phyloP scores from a whole-genome alignment of 352 stramenopile genomes.

The Elongisporangium prolatum region DNA sequence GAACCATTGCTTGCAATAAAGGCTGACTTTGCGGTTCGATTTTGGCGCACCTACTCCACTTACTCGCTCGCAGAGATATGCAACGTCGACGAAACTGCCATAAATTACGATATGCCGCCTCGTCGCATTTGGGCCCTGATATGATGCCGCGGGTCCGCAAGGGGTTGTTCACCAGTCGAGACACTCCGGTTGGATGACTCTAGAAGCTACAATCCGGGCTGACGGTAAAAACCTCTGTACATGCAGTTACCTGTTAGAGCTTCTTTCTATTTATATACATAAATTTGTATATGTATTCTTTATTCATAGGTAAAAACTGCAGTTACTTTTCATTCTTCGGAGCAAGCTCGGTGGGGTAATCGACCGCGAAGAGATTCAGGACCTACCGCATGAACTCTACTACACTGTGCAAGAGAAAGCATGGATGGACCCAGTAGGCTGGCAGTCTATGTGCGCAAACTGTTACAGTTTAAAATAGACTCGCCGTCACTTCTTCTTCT shows the following conservation, averaged over 20 bases:
- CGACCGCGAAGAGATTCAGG: not conserved
- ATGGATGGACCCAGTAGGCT: constrained; percentile 1
- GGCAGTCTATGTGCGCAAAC: not conserved
- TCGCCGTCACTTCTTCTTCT: not conserved
- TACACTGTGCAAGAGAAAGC: constrained; percentile 5
- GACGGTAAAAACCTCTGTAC: not conserved
- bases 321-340: not conserved
- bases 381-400: constrained; percentile 1
- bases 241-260: not conserved
- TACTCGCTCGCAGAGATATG: not conserved
- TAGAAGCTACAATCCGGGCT: not conserved
- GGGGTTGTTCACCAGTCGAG: not conserved
- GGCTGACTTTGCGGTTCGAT: not conserved
- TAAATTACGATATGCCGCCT: constrained; percentile 3
- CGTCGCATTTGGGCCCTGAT: constrained; percentile 3
- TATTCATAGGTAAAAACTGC: constrained; percentile 2
- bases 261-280: not conserved
- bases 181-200: constrained; percentile 1
- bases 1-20: not conserved
- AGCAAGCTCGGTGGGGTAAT: constrained; percentile 1
- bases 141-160: not conserved
- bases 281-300: too few relatives aligned
- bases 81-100: constrained; percentile 5
- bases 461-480: not conserved
- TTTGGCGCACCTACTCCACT: not conserved